Percentiles rank a stretch among this genome's conserved stretches.
Evolutionary conservation across 2,329 filamentous ascomycete genomes (phyloP).

Genomic region (Cladosporium phlei): DNA sequence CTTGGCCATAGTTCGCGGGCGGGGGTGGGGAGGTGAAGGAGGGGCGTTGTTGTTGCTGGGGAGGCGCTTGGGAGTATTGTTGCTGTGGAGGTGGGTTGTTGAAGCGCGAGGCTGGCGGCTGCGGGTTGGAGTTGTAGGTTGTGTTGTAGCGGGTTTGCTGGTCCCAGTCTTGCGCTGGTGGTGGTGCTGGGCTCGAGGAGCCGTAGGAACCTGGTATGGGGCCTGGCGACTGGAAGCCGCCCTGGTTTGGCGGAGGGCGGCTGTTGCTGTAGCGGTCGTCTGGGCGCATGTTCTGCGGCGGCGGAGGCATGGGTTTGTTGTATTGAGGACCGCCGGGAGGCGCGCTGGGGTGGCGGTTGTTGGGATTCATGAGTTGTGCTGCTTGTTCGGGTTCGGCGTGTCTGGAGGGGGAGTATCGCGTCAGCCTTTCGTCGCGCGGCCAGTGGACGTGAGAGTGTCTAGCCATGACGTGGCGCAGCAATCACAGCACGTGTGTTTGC

Average conservation of each 20-base stretch:
- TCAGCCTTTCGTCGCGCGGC: constrained; percentile 18
- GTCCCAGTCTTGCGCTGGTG: constrained; percentile 17
- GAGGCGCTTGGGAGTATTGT: constrained; percentile 21
- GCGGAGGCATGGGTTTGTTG: constrained; percentile 39
- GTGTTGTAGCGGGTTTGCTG: constrained; percentile 17
- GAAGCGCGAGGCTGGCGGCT: constrained; percentile 31
- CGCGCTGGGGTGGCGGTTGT: constrained; percentile 25
- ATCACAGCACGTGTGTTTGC: background rate
- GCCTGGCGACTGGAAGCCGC: constrained; percentile 25
- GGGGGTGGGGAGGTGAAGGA: constrained; percentile 44
- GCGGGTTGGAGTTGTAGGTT: constrained; percentile 28
- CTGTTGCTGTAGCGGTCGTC: constrained; percentile 26
- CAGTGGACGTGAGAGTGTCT: constrained; percentile 7
- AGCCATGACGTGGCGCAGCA: background rate
- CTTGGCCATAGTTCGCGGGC: constrained; percentile 48
- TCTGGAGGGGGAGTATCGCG: constrained; percentile 37
- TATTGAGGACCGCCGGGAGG: constrained; percentile 22
- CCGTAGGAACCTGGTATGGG: constrained; percentile 38
- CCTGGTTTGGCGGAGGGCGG: constrained; percentile 29
- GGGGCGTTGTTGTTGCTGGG: constrained; percentile 19
- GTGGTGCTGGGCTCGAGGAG: constrained; percentile 26
- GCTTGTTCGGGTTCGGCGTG: constrained; percentile 68
- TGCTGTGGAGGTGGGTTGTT: constrained; percentile 38
- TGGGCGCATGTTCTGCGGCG: constrained; percentile 34
- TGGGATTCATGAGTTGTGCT: constrained; percentile 36